Percentiles rank a stretch among this genome's conserved stretches.
Conservation (phyloP, 441 rosid species). For the Capsella rubella region DNA sequence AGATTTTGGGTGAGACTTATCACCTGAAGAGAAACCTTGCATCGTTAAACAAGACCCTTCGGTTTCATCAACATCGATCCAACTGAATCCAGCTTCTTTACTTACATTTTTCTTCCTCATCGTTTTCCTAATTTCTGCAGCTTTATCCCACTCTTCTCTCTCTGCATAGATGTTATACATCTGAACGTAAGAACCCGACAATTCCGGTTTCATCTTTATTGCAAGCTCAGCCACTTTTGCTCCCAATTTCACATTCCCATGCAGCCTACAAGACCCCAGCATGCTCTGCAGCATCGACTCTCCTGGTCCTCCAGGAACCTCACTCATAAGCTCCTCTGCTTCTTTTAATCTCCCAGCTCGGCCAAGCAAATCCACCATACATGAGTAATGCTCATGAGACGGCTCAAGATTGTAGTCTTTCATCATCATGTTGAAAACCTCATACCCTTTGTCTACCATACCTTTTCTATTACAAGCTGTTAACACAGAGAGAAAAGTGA, state of each 20-base stretch:
- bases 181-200: constrained; percentile 78
- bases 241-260: constrained; percentile 74
- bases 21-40: constrained; percentile 83
- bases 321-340: constrained; percentile 66
- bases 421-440: constrained; percentile 64
- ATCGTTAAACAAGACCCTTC: constrained; percentile 50
- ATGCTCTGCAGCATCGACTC: constrained; percentile 80
- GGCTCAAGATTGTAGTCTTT: constrained; percentile 66
- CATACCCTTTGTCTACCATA: constrained; percentile 69
- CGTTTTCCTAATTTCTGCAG: constrained; percentile 59
- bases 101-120: constrained; percentile 81
- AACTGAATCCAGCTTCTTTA: constrained; percentile 84
- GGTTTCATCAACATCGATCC: constrained; percentile 71
- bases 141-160: constrained; percentile 81
- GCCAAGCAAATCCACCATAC: constrained; percentile 94
- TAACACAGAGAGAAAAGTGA: constrained; percentile 84
- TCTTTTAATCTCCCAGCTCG: constrained; percentile 77
- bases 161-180: constrained; percentile 90
- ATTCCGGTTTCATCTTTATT: constrained; percentile 67
- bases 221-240: constrained; percentile 63
- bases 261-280: constrained; percentile 76
- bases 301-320: constrained; percentile 72
- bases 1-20: constrained; percentile 62
- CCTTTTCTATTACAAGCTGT: constrained; percentile 86
- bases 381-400: constrained; percentile 78